phyloP scores from a whole-genome alignment of 2,329 filamentous ascomycete genomes.

The Trichoderma hamatum region DNA sequence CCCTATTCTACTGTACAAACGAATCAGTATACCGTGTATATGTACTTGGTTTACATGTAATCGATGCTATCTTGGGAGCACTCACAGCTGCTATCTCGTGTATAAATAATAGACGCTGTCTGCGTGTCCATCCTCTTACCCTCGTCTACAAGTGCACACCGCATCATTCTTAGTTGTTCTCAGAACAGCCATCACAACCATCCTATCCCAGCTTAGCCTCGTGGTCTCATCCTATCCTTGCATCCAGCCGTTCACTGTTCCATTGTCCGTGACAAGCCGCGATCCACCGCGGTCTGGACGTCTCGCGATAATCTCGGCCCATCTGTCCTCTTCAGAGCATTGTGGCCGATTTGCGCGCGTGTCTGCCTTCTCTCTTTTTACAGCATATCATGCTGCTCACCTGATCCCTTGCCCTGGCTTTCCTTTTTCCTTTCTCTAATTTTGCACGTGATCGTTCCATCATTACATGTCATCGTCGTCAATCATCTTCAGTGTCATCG shows the following conservation, averaged over 20 bases:
- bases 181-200: neutral
- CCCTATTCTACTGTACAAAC: no score
- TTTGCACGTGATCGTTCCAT: neutral
- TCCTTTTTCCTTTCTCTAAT: neutral
- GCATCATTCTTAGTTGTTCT: neutral
- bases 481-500: neutral
- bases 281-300: conserved; percentile 3
- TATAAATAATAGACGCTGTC: neutral
- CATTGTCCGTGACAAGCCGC: neutral
- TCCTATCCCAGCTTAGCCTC: neutral
- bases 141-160: neutral
- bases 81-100: neutral
- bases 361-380: neutral
- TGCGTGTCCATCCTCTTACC: neutral
- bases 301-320: neutral
- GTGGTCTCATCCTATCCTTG: neutral
- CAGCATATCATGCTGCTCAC: neutral
- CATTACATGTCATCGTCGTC: neutral
- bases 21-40: neutral
- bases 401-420: neutral
- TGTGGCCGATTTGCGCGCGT: neutral
- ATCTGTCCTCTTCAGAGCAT: neutral
- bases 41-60: neutral
- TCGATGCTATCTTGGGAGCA: neutral
- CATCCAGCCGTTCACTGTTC: neutral